Conservation (phyloP, 1,284 basidiomycete genomes). For the Melampsora larici-populina region DNA sequence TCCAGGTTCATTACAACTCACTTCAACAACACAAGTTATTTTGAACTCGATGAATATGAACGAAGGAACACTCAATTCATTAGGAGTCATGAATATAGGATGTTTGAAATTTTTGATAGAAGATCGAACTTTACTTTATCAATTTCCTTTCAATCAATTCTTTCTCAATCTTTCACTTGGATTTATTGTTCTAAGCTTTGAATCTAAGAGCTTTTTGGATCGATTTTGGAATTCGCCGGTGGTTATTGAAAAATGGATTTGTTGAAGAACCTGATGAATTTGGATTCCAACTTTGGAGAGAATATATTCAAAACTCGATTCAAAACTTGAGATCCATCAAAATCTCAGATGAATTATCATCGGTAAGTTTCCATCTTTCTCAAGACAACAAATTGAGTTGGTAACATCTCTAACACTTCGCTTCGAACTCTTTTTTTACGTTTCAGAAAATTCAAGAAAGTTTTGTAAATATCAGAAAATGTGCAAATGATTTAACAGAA, state of each 20-base stretch:
- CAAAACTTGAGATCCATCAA: not conserved
- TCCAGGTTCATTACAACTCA: slow-evolving; percentile 34
- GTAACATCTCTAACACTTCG: not conserved
- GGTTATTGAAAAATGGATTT: not conserved
- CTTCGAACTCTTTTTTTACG: not conserved
- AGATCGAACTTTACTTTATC: slow-evolving; percentile 46
- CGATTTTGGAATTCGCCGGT: slow-evolving; percentile 32
- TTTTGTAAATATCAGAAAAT: slow-evolving; percentile 24
- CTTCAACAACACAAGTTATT: slow-evolving; percentile 13
- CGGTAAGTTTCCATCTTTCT: slow-evolving; percentile 19
- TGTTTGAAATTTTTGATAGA: slow-evolving; percentile 44
- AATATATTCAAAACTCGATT: slow-evolving; percentile 19
- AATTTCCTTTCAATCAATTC: slow-evolving; percentile 34
- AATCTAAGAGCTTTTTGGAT: slow-evolving; percentile 31
- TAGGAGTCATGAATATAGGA: slow-evolving; percentile 36
- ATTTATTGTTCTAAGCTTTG: not conserved
- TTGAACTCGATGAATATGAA: slow-evolving; percentile 25
- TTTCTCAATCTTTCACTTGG: slow-evolving; percentile 22
- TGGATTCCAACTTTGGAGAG: slow-evolving; percentile 30
- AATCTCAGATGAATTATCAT: slow-evolving; percentile 30
- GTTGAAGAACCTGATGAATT: slow-evolving; percentile 2
- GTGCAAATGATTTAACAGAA: slow-evolving; percentile 13
- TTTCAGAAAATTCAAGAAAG: slow-evolving; percentile 34
- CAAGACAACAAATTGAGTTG: too few species aligned
- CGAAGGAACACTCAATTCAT: slow-evolving; percentile 24